Conservation (phyloP, 1,139 yeast species). For the Petasospora fabianii region DNA sequence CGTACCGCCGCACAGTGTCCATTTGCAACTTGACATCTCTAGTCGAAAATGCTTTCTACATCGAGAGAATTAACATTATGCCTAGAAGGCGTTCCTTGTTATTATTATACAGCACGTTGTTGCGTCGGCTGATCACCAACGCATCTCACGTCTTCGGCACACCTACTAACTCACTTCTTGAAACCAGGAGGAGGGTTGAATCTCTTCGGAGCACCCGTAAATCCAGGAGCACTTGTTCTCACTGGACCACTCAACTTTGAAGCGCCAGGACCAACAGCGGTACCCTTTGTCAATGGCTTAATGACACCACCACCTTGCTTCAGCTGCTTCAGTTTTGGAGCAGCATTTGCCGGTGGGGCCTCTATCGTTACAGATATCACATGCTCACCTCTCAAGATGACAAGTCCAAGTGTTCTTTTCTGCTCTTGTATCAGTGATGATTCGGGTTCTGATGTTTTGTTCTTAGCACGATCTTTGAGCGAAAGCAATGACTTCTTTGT, state of each 20-base stretch:
- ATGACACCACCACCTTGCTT: conserved; percentile 26
- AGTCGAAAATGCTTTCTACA: too few relatives aligned
- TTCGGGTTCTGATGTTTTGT: conserved; percentile 27
- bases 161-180: conserved; percentile 23
- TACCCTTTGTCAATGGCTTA: conserved; percentile 21
- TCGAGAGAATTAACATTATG: background rate
- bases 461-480: conserved; percentile 33
- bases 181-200: conserved; percentile 45
- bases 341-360: conserved; percentile 53
- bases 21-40: too few relatives aligned
- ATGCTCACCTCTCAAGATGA: conserved; percentile 85
- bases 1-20: too few relatives aligned
- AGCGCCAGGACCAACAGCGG: conserved; percentile 2
- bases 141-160: too few relatives aligned
- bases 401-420: conserved; percentile 73
- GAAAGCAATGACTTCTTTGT: conserved; percentile 57
- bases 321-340: conserved; percentile 17
- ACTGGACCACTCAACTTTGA: conserved; percentile 23
- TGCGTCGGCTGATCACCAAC: too few relatives aligned
- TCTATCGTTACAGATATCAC: conserved; percentile 82
- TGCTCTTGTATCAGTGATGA: conserved; percentile 43
- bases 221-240: conserved; percentile 25
- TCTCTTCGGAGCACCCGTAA: conserved; percentile 30
- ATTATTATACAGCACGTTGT: background rate
- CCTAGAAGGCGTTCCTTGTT: background rate